These are phyloP conservation scores for Colletotrichum sp. DNA, from an alignment of 2,329 filamentous ascomycete species.

Conservation along the genomic window DNA sequence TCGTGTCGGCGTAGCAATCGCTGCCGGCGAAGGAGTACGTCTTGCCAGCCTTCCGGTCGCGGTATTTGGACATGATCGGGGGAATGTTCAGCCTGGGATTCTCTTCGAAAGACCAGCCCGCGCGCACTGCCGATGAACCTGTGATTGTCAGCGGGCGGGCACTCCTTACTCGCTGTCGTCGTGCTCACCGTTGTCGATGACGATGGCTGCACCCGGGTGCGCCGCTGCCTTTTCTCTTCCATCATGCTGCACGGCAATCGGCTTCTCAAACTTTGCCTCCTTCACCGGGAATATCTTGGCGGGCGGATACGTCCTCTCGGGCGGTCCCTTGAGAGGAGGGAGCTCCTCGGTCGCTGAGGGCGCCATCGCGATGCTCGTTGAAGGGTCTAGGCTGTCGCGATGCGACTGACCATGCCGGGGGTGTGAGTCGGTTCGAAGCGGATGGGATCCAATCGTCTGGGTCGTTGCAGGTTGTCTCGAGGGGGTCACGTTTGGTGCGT, in stretches of 20 bases:
- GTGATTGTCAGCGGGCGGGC: slow-evolving; percentile 18
- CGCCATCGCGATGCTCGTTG: slow-evolving; percentile 45
- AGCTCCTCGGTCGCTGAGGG: slow-evolving; percentile 58
- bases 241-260: slow-evolving; percentile 61
- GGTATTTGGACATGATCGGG: slow-evolving; percentile 93
- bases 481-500: background rate
- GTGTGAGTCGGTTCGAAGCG: background rate
- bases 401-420: slow-evolving; percentile 20
- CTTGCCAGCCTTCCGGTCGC: slow-evolving; percentile 90
- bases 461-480: background rate
- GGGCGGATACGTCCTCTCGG: slow-evolving; percentile 54
- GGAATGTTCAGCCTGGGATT: slow-evolving; percentile 81
- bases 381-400: slow-evolving; percentile 21
- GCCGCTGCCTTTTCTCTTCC: slow-evolving; percentile 74
- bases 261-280: slow-evolving; percentile 66
- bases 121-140: slow-evolving; percentile 90
- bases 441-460: background rate
- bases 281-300: slow-evolving; percentile 65
- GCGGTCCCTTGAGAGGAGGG: slow-evolving; percentile 40
- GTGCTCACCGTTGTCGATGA: slow-evolving; percentile 93
- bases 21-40: slow-evolving; percentile 91
- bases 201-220: slow-evolving; percentile 74
- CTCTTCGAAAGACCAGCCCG: slow-evolving; percentile 93
- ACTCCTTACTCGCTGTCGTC: background rate
- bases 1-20: slow-evolving; percentile 95